Conservation (phyloP, 2,329 filamentous ascomycete species). For the Echinosphaeria canescens region DNA sequence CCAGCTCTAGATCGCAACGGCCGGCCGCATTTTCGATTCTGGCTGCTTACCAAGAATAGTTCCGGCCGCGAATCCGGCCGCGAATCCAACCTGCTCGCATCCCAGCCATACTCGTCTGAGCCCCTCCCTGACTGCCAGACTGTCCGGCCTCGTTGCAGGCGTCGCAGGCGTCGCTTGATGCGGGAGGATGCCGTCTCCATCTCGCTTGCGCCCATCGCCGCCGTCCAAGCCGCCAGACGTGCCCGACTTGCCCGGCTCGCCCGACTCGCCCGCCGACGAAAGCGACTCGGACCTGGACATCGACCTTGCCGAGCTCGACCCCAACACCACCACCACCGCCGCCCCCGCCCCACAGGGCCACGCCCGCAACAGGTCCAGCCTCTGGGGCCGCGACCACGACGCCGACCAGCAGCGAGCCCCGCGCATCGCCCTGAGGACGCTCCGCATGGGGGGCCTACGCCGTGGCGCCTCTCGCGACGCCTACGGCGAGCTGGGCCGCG, state of each 20-base stretch:
- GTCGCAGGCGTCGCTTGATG: slow-evolving; percentile 8
- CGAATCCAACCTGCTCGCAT: too few relatives aligned
- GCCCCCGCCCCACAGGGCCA: slow-evolving; percentile 12
- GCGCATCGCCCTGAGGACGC: slow-evolving; percentile 47
- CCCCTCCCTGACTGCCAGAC: too few relatives aligned
- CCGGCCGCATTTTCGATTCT: too few relatives aligned
- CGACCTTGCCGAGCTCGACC: slow-evolving; percentile 63
- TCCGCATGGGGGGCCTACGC: slow-evolving; percentile 43
- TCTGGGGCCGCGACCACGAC: slow-evolving; percentile 27
- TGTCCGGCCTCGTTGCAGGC: background rate
- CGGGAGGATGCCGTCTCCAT: slow-evolving; percentile 37
- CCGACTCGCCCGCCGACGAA: slow-evolving; percentile 43
- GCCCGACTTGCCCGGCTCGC: too few relatives aligned
- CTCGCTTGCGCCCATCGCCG: slow-evolving; percentile 28
- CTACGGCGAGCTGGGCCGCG: slow-evolving; percentile 37
- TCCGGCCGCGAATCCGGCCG: too few relatives aligned
- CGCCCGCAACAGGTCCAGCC: slow-evolving; percentile 8
- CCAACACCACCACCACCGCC: slow-evolving; percentile 18
- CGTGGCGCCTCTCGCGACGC: slow-evolving; percentile 28
- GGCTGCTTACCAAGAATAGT: too few relatives aligned
- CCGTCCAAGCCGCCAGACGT: too few relatives aligned
- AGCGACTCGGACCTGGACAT: slow-evolving; percentile 63
- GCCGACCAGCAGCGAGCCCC: slow-evolving; percentile 22
- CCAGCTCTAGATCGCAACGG: too few relatives aligned
- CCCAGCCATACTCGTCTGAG: too few relatives aligned